Base-by-base conservation (phyloP, 2,329 filamentous ascomycete genomes). In the Exophiala aquamarina region DNA sequence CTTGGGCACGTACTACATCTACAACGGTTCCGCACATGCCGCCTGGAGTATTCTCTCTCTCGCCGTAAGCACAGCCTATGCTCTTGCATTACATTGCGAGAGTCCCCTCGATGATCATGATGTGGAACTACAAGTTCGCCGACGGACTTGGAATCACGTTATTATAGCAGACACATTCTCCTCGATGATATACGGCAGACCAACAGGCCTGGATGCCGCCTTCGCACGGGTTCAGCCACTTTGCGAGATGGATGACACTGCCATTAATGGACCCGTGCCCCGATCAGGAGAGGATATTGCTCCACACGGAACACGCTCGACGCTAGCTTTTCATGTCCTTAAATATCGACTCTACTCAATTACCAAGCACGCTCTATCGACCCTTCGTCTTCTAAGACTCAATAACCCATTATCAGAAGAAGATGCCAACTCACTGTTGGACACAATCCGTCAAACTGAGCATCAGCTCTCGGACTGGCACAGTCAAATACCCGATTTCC, bases 271-370 rank as follows among this genome's bases (percentile, higher is more conserved):
- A 32, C 14, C n/a, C 29, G 3, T 17, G 41, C 13, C 3, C 10
- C 29, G 17, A 20, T 17, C 14, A 13, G 44, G 29, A 19, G 29
- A 29, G 8, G 20, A 14, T 10, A 42, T 42, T 17, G 4, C 13
- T 13, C 7, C n/a, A 19, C 26, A 9, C 15, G 37, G n/a, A 7
- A 8, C 8, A 10, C 49, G 33, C 28, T 53, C 40, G 6, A 28
- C 14, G 29, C 26, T 59, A 46, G 56, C 54, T 1, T 64, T 64
- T 33, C 61, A 63, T 20, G 34, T 48, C n/a, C 51, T 61, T 38
- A 64, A 63, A 44, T 55, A 52, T 23, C 48, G 54, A n/a, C 50
- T 64, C 1, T 63, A 63, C 46, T 48, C 55, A n/a, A 59, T 64
- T 37, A 61, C 58, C 17, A 51, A 55, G 21, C 54, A 61, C 38